phyloP scores from a whole-genome alignment of 2,329 filamentous ascomycete species.

The Aspergillus sp. region DNA sequence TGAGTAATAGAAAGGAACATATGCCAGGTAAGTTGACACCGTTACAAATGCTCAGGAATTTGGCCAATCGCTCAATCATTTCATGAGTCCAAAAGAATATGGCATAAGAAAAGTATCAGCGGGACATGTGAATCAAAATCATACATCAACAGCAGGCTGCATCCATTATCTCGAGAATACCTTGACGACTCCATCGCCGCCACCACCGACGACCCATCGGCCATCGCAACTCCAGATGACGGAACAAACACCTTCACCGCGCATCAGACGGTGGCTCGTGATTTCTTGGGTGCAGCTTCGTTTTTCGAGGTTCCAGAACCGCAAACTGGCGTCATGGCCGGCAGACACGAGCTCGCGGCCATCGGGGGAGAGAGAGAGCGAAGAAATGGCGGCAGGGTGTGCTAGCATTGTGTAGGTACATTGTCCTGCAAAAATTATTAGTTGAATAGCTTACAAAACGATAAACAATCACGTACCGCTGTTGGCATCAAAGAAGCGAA shows the following conservation, averaged over 20 bases:
- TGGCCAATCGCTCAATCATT: constrained; percentile 38
- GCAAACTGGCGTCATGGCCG: constrained; percentile 89
- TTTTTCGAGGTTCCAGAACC: constrained; percentile 98
- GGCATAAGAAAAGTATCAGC: constrained; percentile 23
- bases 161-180: constrained; percentile 60
- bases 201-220: constrained; percentile 88
- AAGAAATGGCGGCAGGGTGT: constrained; percentile 89
- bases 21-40: constrained; percentile 34
- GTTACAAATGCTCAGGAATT: constrained; percentile 39
- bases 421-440: constrained; percentile 66
- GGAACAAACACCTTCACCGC: constrained; percentile 89
- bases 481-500: constrained; percentile 97
- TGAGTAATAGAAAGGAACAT: constrained; percentile 32
- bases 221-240: constrained; percentile 97
- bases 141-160: constrained; percentile 26
- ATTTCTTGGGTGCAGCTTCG: constrained; percentile 94
- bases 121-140: constrained; percentile 24
- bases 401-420: constrained; percentile 99
- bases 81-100: constrained; percentile 33
- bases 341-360: constrained; percentile 92
- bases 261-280: constrained; percentile 88
- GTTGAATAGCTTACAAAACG: constrained; percentile 17
- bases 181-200: constrained; percentile 94
- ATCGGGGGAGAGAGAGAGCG: constrained; percentile 87
- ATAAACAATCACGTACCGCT: constrained; percentile 69